Percentiles rank a stretch among this genome's conserved stretches.
phyloP scores from a whole-genome alignment of 805 yeast genomes.

The Teunomyces gatunensis region DNA sequence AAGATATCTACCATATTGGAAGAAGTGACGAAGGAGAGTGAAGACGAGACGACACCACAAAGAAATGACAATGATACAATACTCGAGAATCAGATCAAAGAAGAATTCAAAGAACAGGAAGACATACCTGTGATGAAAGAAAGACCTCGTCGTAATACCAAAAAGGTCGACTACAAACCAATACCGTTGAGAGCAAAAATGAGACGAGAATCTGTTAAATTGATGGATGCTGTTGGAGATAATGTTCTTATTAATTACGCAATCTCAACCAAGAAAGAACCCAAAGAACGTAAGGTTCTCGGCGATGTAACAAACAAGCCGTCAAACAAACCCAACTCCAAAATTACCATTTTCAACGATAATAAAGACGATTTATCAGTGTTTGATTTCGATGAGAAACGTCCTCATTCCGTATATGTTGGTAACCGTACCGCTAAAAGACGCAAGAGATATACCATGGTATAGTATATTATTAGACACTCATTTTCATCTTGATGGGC shows the following conservation, averaged over 20 bases:
- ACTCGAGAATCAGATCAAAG: not conserved
- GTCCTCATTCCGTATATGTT: constrained; percentile 6
- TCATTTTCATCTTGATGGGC: constrained; percentile 93
- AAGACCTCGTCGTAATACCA: constrained; percentile 51
- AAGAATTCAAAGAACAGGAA: not conserved
- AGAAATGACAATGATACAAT: too few relatives aligned
- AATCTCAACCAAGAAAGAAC: constrained; percentile 2
- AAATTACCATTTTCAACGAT: not conserved
- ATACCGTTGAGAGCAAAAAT: constrained; percentile 67
- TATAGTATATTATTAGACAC: constrained; percentile 53
- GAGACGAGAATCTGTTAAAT: constrained; percentile 60
- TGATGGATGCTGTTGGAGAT: constrained; percentile 58
- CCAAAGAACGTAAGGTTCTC: constrained; percentile 3
- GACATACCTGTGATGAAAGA: not conserved
- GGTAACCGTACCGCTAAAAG: constrained; percentile 14
- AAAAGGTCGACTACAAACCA: constrained; percentile 60
- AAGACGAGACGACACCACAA: not conserved
- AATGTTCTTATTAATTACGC: constrained; percentile 18
- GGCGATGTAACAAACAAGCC: constrained; percentile 3
- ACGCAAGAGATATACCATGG: constrained; percentile 8
- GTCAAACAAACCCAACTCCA: constrained; percentile 2
- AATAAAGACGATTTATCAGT: constrained; percentile 7
- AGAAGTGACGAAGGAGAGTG: not conserved
- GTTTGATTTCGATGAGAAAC: constrained; percentile 9
- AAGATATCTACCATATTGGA: constrained; percentile 1